Conservation (phyloP, 2,329 filamentous ascomycete genomes). For the Trichoderma pleuroti region DNA sequence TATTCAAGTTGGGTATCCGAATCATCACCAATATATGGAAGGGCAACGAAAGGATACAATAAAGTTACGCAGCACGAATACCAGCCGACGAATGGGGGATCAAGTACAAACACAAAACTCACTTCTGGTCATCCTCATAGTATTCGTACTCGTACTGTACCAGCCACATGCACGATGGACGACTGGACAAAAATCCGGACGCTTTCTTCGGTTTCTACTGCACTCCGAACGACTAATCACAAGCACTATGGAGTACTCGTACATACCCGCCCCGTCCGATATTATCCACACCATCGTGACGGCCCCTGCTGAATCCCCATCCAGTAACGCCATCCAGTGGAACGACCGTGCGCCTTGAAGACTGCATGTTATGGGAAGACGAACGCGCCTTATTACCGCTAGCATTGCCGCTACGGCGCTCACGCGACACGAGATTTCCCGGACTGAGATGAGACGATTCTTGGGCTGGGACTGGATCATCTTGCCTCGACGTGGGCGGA, state of each 20-base stretch:
- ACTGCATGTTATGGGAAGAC: not conserved
- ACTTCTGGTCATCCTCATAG: too few species aligned
- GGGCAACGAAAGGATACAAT: too few species aligned
- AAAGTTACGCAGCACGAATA: not conserved
- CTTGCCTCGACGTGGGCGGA: not conserved
- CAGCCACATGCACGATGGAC: not conserved
- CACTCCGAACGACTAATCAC: not conserved
- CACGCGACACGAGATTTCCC: conserved; percentile 8
- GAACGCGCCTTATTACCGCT: not conserved
- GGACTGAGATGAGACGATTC: not conserved
- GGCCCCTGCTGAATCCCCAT: conserved; percentile 13
- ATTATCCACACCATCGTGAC: conserved; percentile 15
- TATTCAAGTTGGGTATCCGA: not conserved
- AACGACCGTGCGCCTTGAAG: conserved; percentile 11
- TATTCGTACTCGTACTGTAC: not conserved
- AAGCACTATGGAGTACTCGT: not conserved
- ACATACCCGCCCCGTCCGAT: conserved; percentile 9
- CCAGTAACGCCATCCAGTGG: conserved; percentile 13
- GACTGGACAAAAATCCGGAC: not conserved
- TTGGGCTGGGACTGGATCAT: not conserved
- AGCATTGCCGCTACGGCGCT: not conserved
- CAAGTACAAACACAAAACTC: not conserved
- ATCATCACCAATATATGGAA: not conserved
- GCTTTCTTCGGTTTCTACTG: not conserved
- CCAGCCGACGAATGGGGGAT: not conserved